These are phyloP conservation scores for Trichoderma cornu-damae DNA, from an alignment of 2,329 filamentous ascomycete species.

Conservation along the genomic window DNA sequence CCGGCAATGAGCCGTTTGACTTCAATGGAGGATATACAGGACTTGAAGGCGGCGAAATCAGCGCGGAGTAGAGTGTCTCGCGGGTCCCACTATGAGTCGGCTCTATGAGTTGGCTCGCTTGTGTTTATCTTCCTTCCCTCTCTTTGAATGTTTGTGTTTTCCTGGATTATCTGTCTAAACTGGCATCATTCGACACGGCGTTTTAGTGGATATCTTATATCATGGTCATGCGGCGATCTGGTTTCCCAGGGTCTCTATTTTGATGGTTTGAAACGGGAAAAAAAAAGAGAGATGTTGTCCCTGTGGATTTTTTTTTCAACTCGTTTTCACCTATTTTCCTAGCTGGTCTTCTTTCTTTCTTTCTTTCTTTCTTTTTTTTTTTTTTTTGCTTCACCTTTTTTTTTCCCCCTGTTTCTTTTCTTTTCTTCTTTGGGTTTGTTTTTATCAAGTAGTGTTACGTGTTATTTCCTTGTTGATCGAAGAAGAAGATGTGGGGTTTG, in stretches of 20 bases:
- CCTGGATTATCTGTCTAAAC: conserved; percentile 34
- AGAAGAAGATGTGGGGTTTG: background rate
- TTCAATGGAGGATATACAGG: conserved; percentile 47
- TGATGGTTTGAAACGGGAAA: conserved; percentile 29
- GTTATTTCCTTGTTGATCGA: conserved; percentile 14
- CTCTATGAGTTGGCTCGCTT: conserved; percentile 19
- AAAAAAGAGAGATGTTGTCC: conserved; percentile 27
- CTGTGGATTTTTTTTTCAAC: conserved; percentile 9
- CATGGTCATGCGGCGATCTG: conserved; percentile 38
- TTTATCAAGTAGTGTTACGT: background rate
- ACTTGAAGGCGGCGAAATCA: conserved; percentile 56
- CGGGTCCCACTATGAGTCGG: conserved; percentile 2
- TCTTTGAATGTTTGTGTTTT: conserved; percentile 17
- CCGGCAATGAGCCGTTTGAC: conserved; percentile 47
- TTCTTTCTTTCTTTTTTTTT: background rate
- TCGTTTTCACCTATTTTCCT: background rate
- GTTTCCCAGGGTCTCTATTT: conserved; percentile 15
- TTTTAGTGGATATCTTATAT: conserved; percentile 37
- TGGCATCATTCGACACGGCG: conserved; percentile 39
- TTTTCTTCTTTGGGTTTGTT: conserved; percentile 4
- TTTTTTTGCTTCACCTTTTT: background rate
- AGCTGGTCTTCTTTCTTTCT: background rate
- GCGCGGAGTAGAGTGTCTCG: conserved; percentile 44
- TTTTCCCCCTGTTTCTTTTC: background rate
- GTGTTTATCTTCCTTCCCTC: conserved; percentile 28